A percentile compares a stretch with the other conserved stretches of the same genome.
phyloP scores from a whole-genome alignment of 345 rosid genomes.

The Clarkia xantiana region DNA sequence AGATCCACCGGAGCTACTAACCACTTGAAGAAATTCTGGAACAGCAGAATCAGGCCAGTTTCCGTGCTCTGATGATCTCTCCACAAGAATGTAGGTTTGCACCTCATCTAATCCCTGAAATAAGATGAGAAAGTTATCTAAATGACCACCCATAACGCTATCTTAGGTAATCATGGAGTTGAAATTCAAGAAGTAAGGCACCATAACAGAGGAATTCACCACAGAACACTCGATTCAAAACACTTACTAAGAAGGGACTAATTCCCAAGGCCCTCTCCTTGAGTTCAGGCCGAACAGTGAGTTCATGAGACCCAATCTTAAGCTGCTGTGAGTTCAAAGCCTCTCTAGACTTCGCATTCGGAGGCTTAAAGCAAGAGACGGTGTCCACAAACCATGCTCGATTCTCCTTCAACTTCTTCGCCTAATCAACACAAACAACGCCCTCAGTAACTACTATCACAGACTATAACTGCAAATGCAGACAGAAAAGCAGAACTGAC shows the following conservation, averaged over 20 bases:
- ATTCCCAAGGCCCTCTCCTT: slow-evolving; percentile 54
- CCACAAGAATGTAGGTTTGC: slow-evolving; percentile 70
- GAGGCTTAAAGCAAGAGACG: slow-evolving; percentile 39
- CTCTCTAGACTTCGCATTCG: slow-evolving; percentile 51
- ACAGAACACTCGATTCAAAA: neutral
- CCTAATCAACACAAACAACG: slow-evolving; percentile 24
- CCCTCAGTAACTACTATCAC: neutral
- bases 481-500: slow-evolving; percentile 17
- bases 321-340: slow-evolving; percentile 49
- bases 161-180: too few species aligned
- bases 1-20: slow-evolving; percentile 18
- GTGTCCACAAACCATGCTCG: slow-evolving; percentile 59
- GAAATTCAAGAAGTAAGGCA: too few species aligned
- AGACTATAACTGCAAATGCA: neutral
- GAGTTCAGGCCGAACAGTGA: slow-evolving; percentile 41
- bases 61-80: slow-evolving; percentile 35
- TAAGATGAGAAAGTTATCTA: slow-evolving; percentile 4
- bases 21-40: slow-evolving; percentile 48
- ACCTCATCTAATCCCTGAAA: slow-evolving; percentile 77
- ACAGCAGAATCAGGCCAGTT: slow-evolving; percentile 25
- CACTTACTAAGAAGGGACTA: slow-evolving; percentile 56
- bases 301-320: slow-evolving; percentile 41
- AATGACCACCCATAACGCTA: neutral
- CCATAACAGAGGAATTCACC: too few species aligned
- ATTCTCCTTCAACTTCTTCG: slow-evolving; percentile 51